phyloP scores from a whole-genome alignment of 306 rosid species.

The Trifolium fragiferum region DNA sequence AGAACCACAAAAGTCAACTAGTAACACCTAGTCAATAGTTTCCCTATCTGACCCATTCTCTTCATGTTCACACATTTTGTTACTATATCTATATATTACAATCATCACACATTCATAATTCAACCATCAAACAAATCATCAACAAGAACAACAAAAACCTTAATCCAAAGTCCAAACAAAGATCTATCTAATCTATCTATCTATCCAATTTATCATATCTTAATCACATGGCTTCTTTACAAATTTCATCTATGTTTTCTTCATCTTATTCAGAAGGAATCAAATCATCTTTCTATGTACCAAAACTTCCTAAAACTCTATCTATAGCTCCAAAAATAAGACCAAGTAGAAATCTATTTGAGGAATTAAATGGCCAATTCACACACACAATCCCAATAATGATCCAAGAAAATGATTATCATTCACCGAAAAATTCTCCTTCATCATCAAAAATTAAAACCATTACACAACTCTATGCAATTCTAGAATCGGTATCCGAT shows the following conservation, averaged over 20 bases:
- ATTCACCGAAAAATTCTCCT: not conserved
- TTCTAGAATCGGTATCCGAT: slow-evolving; percentile 68
- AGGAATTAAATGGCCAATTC: slow-evolving; percentile 51
- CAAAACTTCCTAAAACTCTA: slow-evolving; percentile 47
- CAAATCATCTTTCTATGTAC: slow-evolving; percentile 53
- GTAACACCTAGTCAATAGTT: too few species aligned
- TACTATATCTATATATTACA: slow-evolving; percentile 35
- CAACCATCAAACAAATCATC: not conserved
- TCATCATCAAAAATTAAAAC: slow-evolving; percentile 33
- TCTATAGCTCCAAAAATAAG: slow-evolving; percentile 32
- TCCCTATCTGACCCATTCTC: too few species aligned
- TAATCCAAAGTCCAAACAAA: not conserved
- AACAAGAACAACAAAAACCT: not conserved
- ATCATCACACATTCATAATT: not conserved
- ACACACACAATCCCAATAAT: slow-evolving; percentile 34
- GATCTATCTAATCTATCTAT: not conserved
- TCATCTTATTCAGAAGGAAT: slow-evolving; percentile 43
- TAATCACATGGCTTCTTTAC: slow-evolving; percentile 51
- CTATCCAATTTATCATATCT: not conserved
- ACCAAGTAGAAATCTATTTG: slow-evolving; percentile 47
- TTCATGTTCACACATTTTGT: not conserved
- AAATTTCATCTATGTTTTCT: slow-evolving; percentile 47
- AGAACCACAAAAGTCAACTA: too few species aligned
- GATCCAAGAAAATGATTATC: slow-evolving; percentile 13
- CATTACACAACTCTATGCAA: slow-evolving; percentile 54